Evolutionary conservation across 805 yeast genomes (phyloP), one percentile per base, ranked within the genome.

Genomic region (Candida oleophila): DNA sequence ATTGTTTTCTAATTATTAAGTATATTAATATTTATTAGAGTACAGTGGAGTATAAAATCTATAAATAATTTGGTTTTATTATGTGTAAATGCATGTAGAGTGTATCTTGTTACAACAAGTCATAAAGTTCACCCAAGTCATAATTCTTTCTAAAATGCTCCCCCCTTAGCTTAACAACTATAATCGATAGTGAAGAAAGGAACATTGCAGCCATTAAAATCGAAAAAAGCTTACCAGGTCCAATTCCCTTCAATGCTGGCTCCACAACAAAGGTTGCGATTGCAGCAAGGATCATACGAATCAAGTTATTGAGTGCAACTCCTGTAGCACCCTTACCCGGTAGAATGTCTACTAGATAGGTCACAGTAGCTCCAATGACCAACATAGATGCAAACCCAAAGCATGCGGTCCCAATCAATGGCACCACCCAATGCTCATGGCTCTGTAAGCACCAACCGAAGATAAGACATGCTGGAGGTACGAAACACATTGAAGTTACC

Each of bases 261-360:
- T 84, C 89, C 1, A 87, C 80, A 7, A 83, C 73, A 60, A 89
- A 89, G 1, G 90, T 81, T 9, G 89, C 91, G 1, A 75, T 72
- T 0, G 95, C 88, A 1, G 96, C 96, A 49, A 86, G 67, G 1
- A 81, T 67, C 73, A 82, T 86, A 55, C 96, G 74, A 16, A 85
- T 71, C 46, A 89, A 74, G 59, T 89, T 89, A 57, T 87, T 89
- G 43, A 89, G 62, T 0, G 96, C 96, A 42, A 89, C 87, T 0
- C 95, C 96, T 0, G 96, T 86, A 12, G 96, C 91, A 37, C 96
- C 95, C 55, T 83, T 76, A 0, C 96, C 95, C 0, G 96, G 96
- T 39, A 89, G 71, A 1, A 89, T 81, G 58, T 89, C 96, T 1
- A 89, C 90, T 47, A 89, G 67, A 57, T 88, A 89, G 0, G 96